Conservation (phyloP, 129 eudicot genomes). For the Pittosporum tobira region DNA sequence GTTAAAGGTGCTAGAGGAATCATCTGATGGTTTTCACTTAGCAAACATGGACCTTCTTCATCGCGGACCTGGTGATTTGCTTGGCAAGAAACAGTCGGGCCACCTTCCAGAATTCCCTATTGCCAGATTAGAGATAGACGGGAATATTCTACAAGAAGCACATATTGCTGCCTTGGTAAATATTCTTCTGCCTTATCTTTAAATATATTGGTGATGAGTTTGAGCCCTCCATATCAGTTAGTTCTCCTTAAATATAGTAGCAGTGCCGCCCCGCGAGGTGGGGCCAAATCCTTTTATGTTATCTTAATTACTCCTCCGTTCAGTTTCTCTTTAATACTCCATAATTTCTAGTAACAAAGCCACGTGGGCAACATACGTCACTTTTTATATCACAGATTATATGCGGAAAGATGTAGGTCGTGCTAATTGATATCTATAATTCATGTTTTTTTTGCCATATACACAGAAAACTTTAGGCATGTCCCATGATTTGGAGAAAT, state of each 20-base stretch:
- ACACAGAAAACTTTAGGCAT: conserved; percentile 58
- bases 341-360: no score
- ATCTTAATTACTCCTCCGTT: no score
- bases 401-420: not conserved
- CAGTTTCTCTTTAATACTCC: no score
- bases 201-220: not conserved
- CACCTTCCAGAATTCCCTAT: conserved; percentile 95
- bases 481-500: conserved; percentile 71
- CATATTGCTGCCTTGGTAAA: conserved; percentile 89
- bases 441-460: conserved; percentile 7
- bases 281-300: not conserved
- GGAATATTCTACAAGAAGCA: conserved; percentile 86
- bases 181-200: not conserved
- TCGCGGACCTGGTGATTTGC: conserved; percentile 98
- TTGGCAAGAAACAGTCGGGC: conserved; percentile 95
- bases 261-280: no score
- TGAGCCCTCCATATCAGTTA: not conserved
- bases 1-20: conserved; percentile 63
- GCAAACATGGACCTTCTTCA: conserved; percentile 78
- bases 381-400: not conserved
- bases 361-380: not conserved
- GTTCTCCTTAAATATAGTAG: no score
- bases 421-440: not conserved
- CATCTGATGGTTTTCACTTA: conserved; percentile 78
- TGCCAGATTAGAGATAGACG: conserved; percentile 86